phyloP scores from a whole-genome alignment of 805 yeast genomes.

The Kluyveromyces siamensis region DNA sequence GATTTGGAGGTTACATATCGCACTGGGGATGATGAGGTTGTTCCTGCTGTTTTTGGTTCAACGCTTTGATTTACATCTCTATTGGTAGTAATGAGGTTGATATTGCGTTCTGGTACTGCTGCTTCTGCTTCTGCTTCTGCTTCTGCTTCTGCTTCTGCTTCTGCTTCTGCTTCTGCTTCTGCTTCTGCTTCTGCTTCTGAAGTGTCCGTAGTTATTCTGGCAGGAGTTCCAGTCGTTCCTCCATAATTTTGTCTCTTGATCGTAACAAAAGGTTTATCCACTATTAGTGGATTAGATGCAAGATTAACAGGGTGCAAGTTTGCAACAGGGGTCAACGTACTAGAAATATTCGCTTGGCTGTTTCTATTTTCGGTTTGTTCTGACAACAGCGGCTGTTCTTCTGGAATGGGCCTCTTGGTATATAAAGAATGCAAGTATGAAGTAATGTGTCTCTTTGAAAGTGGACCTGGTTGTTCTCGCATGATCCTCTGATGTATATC shows the following conservation, averaged over 20 bases:
- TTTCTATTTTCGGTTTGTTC: neutral
- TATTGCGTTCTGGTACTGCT: neutral
- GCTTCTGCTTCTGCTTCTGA: too few species aligned
- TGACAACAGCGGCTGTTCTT: slow-evolving; percentile 3
- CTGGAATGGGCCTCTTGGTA: slow-evolving; percentile 27
- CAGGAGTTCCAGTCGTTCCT: neutral
- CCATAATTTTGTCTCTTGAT: slow-evolving; percentile 36
- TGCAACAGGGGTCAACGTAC: neutral
- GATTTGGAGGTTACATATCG: neutral
- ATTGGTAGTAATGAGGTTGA: neutral
- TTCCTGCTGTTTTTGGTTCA: neutral
- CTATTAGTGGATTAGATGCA: slow-evolving; percentile 62
- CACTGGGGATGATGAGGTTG: neutral
- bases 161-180: too few species aligned
- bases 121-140: too few species aligned
- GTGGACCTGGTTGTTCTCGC: slow-evolving; percentile 66
- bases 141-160: too few species aligned
- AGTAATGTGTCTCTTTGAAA: slow-evolving; percentile 59
- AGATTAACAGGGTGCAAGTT: slow-evolving; percentile 36
- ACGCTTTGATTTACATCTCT: neutral
- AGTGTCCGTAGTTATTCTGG: neutral
- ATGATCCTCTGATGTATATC: slow-evolving; percentile 86
- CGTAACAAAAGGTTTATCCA: slow-evolving; percentile 55
- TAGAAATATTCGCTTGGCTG: neutral
- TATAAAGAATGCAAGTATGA: slow-evolving; percentile 59